Evolutionary conservation across 2,329 filamentous ascomycete genomes (phyloP), one percentile per base, ranked within the genome.

Genomic region (Curvularia sp.): DNA sequence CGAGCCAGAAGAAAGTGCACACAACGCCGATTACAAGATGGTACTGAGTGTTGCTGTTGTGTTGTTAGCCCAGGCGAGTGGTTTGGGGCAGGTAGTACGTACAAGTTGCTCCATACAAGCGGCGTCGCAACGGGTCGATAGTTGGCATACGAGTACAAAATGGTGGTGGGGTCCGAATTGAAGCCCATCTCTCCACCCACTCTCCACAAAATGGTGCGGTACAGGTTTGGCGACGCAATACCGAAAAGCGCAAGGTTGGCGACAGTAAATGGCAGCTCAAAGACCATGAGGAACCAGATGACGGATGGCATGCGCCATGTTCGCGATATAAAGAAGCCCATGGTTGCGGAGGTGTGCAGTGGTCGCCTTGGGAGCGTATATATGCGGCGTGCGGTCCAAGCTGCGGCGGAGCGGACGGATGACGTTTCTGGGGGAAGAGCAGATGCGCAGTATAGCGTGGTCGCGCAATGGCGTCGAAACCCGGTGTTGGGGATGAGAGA

Each of bases 1-100:
- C 81, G 43, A 93, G 83, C 61, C 92, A 84, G 73, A 92, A 82
- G 80, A 94, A 94, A 74, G 91, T 88, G 57, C 87, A 88, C 53
- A 92, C 81, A 64, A 94, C 84, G 36, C 89, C 89, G 66, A 93
- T 89, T 71, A 89, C 88, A 66, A 93, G 86, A 71, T 93, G 92
- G 79, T 86, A 92, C 66, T 89, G 82, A 47, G 90, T 92, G 61
- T 92, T 81, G 55, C 90, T 93, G 71, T 42, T 28, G 12, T 8
- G 18, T 10, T 10, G 55, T 66, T 49, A 70, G 54, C 10, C 47
- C 12, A 28, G 13, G 15, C 32, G 13, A 15, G 28, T 19, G 28
- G 23, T 21, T n/a, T 32, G 9, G 34, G 47, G 21, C 45, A 47
- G 39, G 15, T 45, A 7, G 23, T 34, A 85, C 89, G 80, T 76